Percentiles rank a stretch among this genome's conserved stretches.
phyloP scores from a whole-genome alignment of 495 filamentous ascomycete genomes.

The Penicillium coffeae region DNA sequence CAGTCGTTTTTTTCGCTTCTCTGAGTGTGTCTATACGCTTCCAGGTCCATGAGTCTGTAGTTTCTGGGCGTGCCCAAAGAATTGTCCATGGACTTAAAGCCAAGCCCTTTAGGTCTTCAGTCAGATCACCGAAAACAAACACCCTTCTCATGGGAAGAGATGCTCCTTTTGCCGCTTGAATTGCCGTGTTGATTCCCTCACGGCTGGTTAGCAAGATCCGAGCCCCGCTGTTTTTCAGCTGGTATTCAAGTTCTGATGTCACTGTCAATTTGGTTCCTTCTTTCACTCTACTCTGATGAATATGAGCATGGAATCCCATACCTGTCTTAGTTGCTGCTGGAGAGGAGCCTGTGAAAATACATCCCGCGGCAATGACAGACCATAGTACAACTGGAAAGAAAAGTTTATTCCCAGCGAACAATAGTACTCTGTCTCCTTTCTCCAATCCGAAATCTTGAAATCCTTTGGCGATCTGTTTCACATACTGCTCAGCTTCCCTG shows the following conservation, averaged over 20 bases:
- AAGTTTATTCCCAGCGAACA: not conserved
- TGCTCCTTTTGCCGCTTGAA: not conserved
- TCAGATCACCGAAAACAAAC: not conserved
- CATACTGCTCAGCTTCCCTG: not conserved
- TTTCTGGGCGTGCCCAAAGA: not conserved
- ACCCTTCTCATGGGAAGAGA: not conserved
- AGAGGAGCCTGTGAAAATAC: not conserved
- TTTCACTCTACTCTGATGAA: no score
- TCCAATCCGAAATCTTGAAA: not conserved
- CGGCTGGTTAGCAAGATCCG: not conserved
- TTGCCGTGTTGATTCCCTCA: not conserved
- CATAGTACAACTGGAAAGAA: not conserved
- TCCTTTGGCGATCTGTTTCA: not conserved
- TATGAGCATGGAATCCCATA: no score
- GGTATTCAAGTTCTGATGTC: not conserved
- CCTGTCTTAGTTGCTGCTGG: not conserved
- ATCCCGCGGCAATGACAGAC: not conserved
- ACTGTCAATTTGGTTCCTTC: no score
- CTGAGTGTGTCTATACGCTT: not conserved
- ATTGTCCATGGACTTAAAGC: not conserved
- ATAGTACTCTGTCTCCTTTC: not conserved
- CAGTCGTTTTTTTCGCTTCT: not conserved
- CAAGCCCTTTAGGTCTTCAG: not conserved
- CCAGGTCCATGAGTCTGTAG: not conserved
- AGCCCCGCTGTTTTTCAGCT: not conserved